These are phyloP conservation scores for Geotrichum phurueaensis DNA, from an alignment of 1,139 yeast species.

Conservation along the genomic window DNA sequence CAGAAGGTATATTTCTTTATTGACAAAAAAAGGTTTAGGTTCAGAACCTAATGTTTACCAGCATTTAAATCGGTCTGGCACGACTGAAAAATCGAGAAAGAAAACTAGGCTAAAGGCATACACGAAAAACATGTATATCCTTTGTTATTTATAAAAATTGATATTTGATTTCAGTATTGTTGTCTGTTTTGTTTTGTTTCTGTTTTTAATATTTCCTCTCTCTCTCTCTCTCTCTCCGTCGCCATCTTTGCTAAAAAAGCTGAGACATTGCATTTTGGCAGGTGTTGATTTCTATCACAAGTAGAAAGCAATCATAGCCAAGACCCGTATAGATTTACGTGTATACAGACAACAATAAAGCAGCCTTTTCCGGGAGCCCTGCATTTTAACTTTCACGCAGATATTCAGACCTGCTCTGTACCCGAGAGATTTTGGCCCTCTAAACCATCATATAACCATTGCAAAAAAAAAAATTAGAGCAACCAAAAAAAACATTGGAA, in stretches of 20 bases:
- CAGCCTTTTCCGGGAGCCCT: not conserved
- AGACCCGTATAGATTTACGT: not conserved
- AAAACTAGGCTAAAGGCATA: not conserved
- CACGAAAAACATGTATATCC: not conserved
- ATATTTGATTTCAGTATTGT: not conserved
- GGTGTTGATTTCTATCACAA: not conserved
- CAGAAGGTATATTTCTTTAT: not conserved
- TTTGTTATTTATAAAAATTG: not conserved
- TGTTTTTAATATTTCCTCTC: not conserved
- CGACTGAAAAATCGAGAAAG: not conserved
- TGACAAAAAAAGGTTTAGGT: not conserved
- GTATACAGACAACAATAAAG: not conserved
- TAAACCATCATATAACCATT: not conserved
- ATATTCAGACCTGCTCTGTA: not conserved
- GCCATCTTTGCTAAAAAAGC: not conserved
- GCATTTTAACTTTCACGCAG: not conserved
- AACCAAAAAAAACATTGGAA: not conserved
- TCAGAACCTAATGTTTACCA: not conserved
- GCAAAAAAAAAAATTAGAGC: not conserved
- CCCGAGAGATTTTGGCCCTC: not conserved
- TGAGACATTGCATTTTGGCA: not conserved
- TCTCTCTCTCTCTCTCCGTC: not conserved
- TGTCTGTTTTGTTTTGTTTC: not conserved
- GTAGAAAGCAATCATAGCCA: not conserved
- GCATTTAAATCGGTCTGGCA: not conserved